Percentiles rank a stretch among this genome's conserved stretches.
These are phyloP conservation scores for Beauveria varroae DNA, from an alignment of 2,329 filamentous ascomycete genomes.

Conservation along the genomic window DNA sequence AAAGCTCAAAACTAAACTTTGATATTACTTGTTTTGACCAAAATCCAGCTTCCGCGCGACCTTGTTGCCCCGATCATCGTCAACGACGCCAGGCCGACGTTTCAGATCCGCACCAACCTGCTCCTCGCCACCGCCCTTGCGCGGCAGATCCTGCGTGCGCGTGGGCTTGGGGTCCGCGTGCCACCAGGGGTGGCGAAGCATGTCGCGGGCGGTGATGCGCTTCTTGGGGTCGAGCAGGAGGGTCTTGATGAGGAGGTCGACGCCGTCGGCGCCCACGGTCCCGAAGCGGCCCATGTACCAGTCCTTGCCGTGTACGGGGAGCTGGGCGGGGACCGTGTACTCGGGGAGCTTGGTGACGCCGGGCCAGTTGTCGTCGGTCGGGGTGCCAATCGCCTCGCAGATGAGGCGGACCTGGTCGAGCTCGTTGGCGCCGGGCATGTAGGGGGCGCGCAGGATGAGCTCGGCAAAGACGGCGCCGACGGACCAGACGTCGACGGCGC, in stretches of 20 bases:
- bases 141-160: constrained; percentile 71
- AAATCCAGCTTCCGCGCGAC: constrained; percentile 81
- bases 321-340: constrained; percentile 64
- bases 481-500: constrained; percentile 90
- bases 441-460: constrained; percentile 73
- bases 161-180: constrained; percentile 75
- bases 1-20: background rate
- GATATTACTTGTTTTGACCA: constrained; percentile 28
- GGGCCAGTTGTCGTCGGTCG: constrained; percentile 92
- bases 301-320: constrained; percentile 57
- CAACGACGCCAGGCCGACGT: constrained; percentile 59
- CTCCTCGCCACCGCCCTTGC: constrained; percentile 63
- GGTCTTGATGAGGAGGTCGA: constrained; percentile 82
- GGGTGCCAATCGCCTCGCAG: constrained; percentile 77
- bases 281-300: constrained; percentile 73
- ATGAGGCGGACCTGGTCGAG: constrained; percentile 81
- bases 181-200: constrained; percentile 85
- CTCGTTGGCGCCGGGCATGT: constrained; percentile 76
- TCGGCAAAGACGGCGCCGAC: constrained; percentile 91
- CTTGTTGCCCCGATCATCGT: constrained; percentile 62
- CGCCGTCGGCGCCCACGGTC: constrained; percentile 71
- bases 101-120: constrained; percentile 79
- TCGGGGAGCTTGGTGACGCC: constrained; percentile 74
- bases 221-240: constrained; percentile 80
- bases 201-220: constrained; percentile 67